Conservation (phyloP, 805 yeast species). For the Metschnikowia orientalis region DNA sequence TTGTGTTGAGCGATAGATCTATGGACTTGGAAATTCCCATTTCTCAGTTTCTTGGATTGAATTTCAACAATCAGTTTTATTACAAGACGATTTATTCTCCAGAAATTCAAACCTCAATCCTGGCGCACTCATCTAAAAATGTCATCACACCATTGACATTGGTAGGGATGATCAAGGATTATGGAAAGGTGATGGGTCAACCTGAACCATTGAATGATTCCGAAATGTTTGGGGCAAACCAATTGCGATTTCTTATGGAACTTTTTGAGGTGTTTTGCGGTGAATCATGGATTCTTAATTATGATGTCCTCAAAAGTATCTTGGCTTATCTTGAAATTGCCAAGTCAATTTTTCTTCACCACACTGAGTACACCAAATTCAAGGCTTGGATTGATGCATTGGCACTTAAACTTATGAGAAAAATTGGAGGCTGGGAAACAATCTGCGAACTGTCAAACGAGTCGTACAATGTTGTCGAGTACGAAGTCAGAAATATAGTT, state of each 20-base stretch:
- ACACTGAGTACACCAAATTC: conserved; percentile 23
- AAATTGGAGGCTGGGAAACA: conserved; percentile 28
- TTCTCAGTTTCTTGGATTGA: conserved; percentile 35
- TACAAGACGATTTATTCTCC: conserved; percentile 46
- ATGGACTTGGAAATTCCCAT: conserved; percentile 27
- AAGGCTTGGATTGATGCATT: conserved; percentile 21
- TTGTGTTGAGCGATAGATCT: conserved; percentile 42
- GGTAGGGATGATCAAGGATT: conserved; percentile 35
- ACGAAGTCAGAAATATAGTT: conserved; percentile 41
- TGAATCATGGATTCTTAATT: conserved; percentile 22
- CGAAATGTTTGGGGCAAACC: conserved; percentile 21
- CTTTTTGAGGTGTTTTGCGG: conserved; percentile 26
- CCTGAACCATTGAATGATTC: conserved; percentile 17
- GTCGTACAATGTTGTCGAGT: conserved; percentile 30
- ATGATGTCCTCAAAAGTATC: conserved; percentile 32
- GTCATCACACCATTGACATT: conserved; percentile 29
- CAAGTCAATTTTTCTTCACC: conserved; percentile 30
- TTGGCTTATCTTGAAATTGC: conserved; percentile 32
- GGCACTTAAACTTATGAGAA: conserved; percentile 18
- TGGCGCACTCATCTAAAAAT: conserved; percentile 21
- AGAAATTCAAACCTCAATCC: conserved; percentile 11
- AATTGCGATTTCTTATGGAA: conserved; percentile 25
- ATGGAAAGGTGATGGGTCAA: conserved; percentile 35
- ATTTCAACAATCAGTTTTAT: conserved; percentile 44
- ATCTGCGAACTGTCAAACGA: conserved; percentile 10